Evolutionary conservation across 148 eudicot species (phyloP).

Genomic region (Salicornia ramosissima): DNA sequence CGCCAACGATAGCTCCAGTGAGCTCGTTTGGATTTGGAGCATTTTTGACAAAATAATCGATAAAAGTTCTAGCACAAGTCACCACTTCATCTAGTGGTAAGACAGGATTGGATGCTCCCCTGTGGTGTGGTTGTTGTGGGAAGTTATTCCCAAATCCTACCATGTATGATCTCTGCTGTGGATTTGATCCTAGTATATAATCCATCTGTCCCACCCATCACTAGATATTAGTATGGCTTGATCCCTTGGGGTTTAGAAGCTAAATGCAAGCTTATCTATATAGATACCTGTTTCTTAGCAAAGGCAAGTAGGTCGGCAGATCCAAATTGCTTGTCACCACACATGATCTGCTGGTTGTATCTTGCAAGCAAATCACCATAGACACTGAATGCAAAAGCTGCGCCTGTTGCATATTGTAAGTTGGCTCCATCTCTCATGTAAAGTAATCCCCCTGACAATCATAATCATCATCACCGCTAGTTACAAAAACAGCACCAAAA

Average conservation of each 20-base stretch:
- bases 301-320: constrained; percentile 47
- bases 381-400: constrained; percentile 57
- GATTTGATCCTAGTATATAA: constrained; percentile 71
- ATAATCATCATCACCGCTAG: background rate
- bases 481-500: background rate
- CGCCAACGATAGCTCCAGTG: constrained; percentile 89
- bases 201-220: constrained; percentile 50
- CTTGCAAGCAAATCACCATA: constrained; percentile 61
- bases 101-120: constrained; percentile 75
- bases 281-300: constrained; percentile 68
- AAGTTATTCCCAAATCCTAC: constrained; percentile 78
- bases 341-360: constrained; percentile 47
- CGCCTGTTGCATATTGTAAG: constrained; percentile 63
- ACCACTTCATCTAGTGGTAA: constrained; percentile 27
- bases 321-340: constrained; percentile 47
- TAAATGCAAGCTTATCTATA: background rate
- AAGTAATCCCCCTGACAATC: constrained; percentile 58
- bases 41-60: constrained; percentile 42
- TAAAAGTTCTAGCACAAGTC: constrained; percentile 51
- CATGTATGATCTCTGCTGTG: constrained; percentile 75
- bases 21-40: constrained; percentile 71
- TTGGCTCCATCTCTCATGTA: constrained; percentile 91
- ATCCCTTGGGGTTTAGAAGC: background rate
- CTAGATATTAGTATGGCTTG: background rate
- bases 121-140: constrained; percentile 80